phyloP scores from a whole-genome alignment of 495 filamentous ascomycete species.

The Podospora appendiculata region DNA sequence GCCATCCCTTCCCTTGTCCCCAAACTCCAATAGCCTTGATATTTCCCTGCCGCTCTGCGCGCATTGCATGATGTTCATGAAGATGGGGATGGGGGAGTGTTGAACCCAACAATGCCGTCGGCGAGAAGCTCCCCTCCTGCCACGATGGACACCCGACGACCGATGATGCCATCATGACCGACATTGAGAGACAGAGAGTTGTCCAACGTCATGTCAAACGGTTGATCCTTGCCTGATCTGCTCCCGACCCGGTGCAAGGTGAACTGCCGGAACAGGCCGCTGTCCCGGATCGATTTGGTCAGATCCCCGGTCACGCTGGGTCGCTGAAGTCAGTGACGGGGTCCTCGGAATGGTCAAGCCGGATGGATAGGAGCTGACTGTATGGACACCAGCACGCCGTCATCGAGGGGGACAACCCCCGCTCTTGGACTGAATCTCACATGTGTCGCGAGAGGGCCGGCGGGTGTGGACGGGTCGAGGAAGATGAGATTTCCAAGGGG shows the following conservation, averaged over 20 bases:
- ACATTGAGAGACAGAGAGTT: conserved; percentile 30
- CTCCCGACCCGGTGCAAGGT: not conserved
- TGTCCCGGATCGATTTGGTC: conserved; percentile 21
- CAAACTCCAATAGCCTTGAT: too few species aligned
- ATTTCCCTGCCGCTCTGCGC: too few species aligned
- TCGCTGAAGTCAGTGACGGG: not conserved
- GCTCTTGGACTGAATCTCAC: conserved; percentile 12
- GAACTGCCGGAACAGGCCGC: conserved; percentile 29
- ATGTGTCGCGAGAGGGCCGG: conserved; percentile 21
- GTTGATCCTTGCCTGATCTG: not conserved
- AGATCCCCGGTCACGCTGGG: conserved; percentile 31
- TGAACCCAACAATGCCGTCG: conserved; percentile 41
- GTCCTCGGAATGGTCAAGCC: not conserved
- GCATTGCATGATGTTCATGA: not conserved
- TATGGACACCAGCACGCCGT: conserved; percentile 19
- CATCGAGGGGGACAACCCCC: not conserved
- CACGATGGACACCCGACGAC: conserved; percentile 35
- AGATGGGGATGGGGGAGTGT: conserved; percentile 14
- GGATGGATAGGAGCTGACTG: conserved; percentile 12
- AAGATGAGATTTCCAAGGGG: conserved; percentile 23
- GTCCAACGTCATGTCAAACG: conserved; percentile 23
- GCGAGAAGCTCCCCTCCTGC: conserved; percentile 21
- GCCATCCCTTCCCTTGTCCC: too few species aligned
- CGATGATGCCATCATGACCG: conserved; percentile 37
- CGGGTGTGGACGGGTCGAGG: conserved; percentile 18